Evolutionary conservation across 2,329 filamentous ascomycete genomes (phyloP).

Genomic region (Amphichorda felina): DNA sequence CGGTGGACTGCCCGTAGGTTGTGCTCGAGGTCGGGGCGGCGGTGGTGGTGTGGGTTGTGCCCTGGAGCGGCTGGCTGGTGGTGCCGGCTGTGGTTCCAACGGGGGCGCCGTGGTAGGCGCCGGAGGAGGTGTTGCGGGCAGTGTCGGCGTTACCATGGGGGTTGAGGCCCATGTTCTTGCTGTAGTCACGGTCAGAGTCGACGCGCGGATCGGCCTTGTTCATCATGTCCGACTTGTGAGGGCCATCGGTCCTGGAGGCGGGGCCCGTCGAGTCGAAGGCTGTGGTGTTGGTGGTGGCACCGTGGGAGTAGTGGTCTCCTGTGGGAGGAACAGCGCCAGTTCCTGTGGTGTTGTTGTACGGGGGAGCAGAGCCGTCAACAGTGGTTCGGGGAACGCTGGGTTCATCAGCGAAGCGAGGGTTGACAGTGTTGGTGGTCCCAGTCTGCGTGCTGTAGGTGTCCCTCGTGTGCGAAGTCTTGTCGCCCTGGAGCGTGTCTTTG

Average conservation of each 20-base stretch:
- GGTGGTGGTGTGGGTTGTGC: too few relatives aligned
- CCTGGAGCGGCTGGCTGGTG: too few relatives aligned
- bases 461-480: conserved; percentile 14
- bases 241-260: conserved; percentile 20
- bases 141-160: conserved; percentile 8
- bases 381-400: too few relatives aligned
- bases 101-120: conserved; percentile 1
- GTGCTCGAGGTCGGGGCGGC: too few relatives aligned
- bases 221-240: conserved; percentile 30
- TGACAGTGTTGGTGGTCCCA: conserved; percentile 18
- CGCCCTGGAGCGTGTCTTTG: conserved; percentile 39
- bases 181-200: conserved; percentile 37
- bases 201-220: conserved; percentile 44
- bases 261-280: conserved; percentile 1
- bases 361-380: too few relatives aligned
- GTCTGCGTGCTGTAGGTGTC: conserved; percentile 10
- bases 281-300: conserved; percentile 1
- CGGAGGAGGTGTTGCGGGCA: conserved; percentile 3
- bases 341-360: conserved; percentile 27
- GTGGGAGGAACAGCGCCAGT: conserved; percentile 18
- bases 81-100: conserved; percentile 7
- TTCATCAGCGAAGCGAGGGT: too few relatives aligned
- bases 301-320: conserved; percentile 8
- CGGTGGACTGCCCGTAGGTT: too few relatives aligned
- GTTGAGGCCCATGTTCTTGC: conserved; percentile 18